Evolutionary conservation across 352 stramenopile species (phyloP).

Genomic region (Globisporangium paddicum): DNA sequence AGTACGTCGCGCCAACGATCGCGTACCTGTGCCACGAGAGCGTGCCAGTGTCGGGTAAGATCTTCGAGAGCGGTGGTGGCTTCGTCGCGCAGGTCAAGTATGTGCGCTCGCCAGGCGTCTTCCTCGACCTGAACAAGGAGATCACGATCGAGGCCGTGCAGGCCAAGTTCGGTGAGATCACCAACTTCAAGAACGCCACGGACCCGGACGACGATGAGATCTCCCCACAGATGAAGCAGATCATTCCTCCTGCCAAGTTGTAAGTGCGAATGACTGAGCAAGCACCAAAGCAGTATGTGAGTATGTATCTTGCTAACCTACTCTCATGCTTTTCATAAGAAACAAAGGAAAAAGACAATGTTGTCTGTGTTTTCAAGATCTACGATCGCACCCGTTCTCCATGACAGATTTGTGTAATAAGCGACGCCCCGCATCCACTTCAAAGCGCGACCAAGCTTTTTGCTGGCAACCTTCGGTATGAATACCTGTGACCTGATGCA

Average conservation of each 20-base stretch:
- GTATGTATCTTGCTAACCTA: too few species aligned
- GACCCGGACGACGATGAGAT: constrained; percentile 78
- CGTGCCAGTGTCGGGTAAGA: constrained; percentile 59
- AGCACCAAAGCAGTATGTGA: too few species aligned
- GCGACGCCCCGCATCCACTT: too few species aligned
- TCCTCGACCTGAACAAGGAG: constrained; percentile 64
- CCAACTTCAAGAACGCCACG: constrained; percentile 65
- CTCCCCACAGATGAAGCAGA: constrained; percentile 76
- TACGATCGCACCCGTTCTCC: too few species aligned
- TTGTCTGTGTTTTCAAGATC: too few species aligned
- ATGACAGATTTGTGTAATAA: too few species aligned
- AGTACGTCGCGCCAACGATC: constrained; percentile 86
- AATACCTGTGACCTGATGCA: too few species aligned
- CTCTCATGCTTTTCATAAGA: too few species aligned
- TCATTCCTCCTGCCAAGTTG: constrained; percentile 59
- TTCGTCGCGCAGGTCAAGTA: constrained; percentile 85
- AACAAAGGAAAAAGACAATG: too few species aligned
- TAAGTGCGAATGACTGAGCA: constrained; percentile 20
- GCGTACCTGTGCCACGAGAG: constrained; percentile 84
- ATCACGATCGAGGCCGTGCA: constrained; percentile 79
- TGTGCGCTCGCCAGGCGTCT: constrained; percentile 57
- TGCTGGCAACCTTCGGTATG: too few species aligned
- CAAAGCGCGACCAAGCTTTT: too few species aligned
- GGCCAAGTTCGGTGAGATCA: constrained; percentile 70
- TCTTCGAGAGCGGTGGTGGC: constrained; percentile 85